Conservation (phyloP, 768 basidiomycete genomes). For the Lactarius indigo region DNA sequence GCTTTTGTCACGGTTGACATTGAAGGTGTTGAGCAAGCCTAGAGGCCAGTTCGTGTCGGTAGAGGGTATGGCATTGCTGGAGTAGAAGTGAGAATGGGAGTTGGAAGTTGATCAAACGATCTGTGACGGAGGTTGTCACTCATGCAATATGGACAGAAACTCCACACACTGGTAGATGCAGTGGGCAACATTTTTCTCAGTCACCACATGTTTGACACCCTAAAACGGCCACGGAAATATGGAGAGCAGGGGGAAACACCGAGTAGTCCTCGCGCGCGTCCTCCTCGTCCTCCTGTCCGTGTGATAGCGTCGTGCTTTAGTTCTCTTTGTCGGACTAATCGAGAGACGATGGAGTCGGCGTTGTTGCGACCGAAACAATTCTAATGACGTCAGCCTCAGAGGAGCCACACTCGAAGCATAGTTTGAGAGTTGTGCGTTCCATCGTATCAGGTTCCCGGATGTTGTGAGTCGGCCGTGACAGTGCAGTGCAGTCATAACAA, state of each 20-base stretch:
- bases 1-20: not conserved
- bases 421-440: not conserved
- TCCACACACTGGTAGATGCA: too few relatives aligned
- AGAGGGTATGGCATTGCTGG: constrained; percentile 2
- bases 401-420: not conserved
- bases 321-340: not conserved
- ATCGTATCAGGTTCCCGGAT: not conserved
- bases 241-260: not conserved
- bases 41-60: constrained; percentile 1
- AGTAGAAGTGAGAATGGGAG: too few relatives aligned
- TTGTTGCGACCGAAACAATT: not conserved
- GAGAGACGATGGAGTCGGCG: not conserved
- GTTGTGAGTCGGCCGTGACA: not conserved
- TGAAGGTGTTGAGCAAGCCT: not conserved
- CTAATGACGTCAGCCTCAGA: not conserved
- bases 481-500: too few relatives aligned
- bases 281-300: too few relatives aligned
- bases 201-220: too few relatives aligned
- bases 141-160: too few relatives aligned
- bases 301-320: not conserved
- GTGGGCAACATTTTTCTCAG: too few relatives aligned
- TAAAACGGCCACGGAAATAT: not conserved
- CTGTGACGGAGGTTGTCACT: too few relatives aligned
- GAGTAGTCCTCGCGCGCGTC: not conserved
- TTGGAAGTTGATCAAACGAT: too few relatives aligned